Base-by-base conservation (phyloP, 305 asterid species). In the Euphrasia arctica region DNA sequence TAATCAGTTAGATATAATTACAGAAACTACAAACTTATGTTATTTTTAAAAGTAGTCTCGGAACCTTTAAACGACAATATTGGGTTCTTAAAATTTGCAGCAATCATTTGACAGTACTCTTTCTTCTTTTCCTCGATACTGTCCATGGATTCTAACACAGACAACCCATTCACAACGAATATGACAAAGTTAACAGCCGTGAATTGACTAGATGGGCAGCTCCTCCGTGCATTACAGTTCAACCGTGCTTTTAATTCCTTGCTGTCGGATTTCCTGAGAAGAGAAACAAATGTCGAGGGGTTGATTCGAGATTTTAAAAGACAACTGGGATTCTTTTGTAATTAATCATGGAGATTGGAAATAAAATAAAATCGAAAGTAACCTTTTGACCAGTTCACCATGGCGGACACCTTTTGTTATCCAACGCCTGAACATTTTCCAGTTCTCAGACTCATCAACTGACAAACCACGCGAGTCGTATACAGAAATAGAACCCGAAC, bases 141-240 rank as follows among this genome's bases (percentile, higher is more conserved):
- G 41, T 66, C 74, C 81, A 91, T 73, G 4, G 78, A 75, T 63
- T 91, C 91, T 60, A 89, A 62, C 61, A 91, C 80, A 18, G 95
- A 80, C 56, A 83, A 62, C 66, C 83, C 98, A 49, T 87, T 85
- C 67, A 91, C 95, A 29, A 89, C 98, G 66, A 86, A 85, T 74
- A 88, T 71, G 77, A 83, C 90, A 75, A 65, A 91, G 78, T 79
- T 79, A 66, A 88, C 72, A 50, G 22, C 58, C 74, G 76, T 78
- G 49, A 57, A 51, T 73, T 73, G 66, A 66, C 52, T 9, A 13
- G 69, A 67, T 41, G 62, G 4, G 60, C 34, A 11, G 58, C 67
- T 69, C 64, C 68, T 60, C 43, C 74, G 77, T 60, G 78, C 87
- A 70, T 77, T 89, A 29, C 49, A 60, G 68, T 72, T 71, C 67